These are phyloP conservation scores for Raffaelea arxii DNA, from an alignment of 2,329 filamentous ascomycete genomes.

Conservation along the genomic window DNA sequence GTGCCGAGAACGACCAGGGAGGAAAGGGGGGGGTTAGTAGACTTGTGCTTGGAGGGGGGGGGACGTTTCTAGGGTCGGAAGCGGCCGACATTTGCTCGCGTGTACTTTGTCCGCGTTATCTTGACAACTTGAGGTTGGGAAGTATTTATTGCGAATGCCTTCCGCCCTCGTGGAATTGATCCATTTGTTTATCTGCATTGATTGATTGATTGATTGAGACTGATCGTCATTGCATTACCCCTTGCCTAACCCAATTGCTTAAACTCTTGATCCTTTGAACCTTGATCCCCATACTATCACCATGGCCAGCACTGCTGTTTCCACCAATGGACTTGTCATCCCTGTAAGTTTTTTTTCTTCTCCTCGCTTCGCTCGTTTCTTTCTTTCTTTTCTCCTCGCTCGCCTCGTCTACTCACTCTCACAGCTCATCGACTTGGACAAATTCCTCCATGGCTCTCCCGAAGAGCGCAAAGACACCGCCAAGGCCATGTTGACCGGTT, in stretches of 20 bases:
- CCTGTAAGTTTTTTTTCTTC: constrained; percentile 12
- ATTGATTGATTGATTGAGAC: neutral
- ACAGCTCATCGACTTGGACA: constrained; percentile 70
- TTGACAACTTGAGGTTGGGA: neutral
- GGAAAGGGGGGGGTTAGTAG: too few species aligned
- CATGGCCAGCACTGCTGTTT: constrained; percentile 23
- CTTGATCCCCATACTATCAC: too few species aligned
- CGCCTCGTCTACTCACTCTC: neutral
- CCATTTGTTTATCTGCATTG: too few species aligned
- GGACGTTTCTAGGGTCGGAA: neutral
- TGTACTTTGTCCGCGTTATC: too few species aligned
- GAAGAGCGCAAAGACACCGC: constrained; percentile 56
- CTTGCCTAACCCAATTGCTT: too few species aligned
- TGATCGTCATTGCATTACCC: too few species aligned
- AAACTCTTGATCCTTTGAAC: too few species aligned
- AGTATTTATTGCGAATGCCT: too few species aligned
- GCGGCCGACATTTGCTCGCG: neutral
- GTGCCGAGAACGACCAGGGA: too few species aligned
- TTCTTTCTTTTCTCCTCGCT: neutral
- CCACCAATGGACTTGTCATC: constrained; percentile 17
- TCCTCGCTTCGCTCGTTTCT: neutral
- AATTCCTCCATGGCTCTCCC: constrained; percentile 55
- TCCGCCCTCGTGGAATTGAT: too few species aligned
- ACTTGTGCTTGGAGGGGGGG: too few species aligned
- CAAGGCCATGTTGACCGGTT: constrained; percentile 63